These are phyloP conservation scores for Cicer arietinum DNA, from an alignment of 306 rosid genomes.

Conservation along the genomic window DNA sequence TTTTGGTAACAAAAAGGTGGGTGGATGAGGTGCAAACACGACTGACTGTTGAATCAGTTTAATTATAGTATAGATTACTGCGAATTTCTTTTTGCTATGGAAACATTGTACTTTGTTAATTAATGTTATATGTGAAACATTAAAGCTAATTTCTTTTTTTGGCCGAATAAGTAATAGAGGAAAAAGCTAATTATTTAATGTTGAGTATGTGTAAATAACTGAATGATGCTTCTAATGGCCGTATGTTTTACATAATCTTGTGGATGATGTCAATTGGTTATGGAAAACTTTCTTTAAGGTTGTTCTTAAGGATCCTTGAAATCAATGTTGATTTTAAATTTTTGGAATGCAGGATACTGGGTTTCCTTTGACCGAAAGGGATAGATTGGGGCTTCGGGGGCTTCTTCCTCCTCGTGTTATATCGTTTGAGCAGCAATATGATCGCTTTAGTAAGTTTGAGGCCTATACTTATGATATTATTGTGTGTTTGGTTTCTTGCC, in stretches of 20 bases:
- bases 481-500: conserved; percentile 24
- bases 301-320: conserved; percentile 28
- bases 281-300: conserved; percentile 6
- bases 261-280: conserved; percentile 28
- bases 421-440: conserved; percentile 96
- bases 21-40: not conserved
- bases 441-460: conserved; percentile 79
- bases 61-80: conserved; percentile 8
- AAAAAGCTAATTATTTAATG: not conserved
- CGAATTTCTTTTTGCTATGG: not conserved
- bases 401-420: conserved; percentile 97
- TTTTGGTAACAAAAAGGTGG: no score
- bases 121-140: not conserved
- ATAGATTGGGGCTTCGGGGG: conserved; percentile 96
- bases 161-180: not conserved
- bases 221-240: conserved; percentile 31
- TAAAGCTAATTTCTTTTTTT: not conserved
- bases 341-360: conserved; percentile 85
- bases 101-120: conserved; percentile 11
- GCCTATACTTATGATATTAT: conserved; percentile 24
- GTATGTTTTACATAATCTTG: conserved; percentile 29
- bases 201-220: conserved; percentile 10
- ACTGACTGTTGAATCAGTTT: not conserved
- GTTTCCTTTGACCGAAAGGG: conserved; percentile 93
- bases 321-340: not conserved